Evolutionary conservation across 2,329 filamentous ascomycete genomes (phyloP), one percentile per base, ranked within the genome.

Genomic region (Trichoderma cornu-damae): DNA sequence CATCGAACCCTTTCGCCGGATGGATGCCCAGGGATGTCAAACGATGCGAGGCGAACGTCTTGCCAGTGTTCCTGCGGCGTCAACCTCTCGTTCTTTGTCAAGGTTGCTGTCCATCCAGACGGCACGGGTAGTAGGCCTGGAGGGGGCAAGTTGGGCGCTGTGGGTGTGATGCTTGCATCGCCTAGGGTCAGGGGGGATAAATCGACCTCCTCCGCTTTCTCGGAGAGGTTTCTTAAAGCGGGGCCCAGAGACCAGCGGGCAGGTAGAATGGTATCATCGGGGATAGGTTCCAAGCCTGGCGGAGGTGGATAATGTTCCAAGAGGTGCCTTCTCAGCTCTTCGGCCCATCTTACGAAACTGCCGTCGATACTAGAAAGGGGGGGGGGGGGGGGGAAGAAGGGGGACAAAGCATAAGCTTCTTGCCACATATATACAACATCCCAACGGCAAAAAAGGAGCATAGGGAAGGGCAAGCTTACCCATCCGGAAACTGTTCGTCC

Each of bases 401-500:
- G 18, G 22, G 30, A 8, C 9, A 16, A 9, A 18, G 34, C 16
- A 30, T 34, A 6, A 50, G 50, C 6, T 30, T 35, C 22, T 11
- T 28, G 30, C 11, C 2, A 16, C 6, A 6, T 30, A n/a, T n/a
- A n/a, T n/a, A n/a, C n/a, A n/a, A n/a, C n/a, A n/a, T n/a, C n/a
- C n/a, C n/a, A n/a, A n/a, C 9, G 28, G 9, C 28, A 6, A 30
- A 30, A 30, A 30, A 30, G 5, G 2, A 6, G 28, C 3, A 2
- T 30, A 9, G 12, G 2, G 6, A 9, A n/a, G 28, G 12, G 2
- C 6, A 9, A n/a, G 75, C 81, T 64, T 75, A 94, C 86, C 93
- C 92, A 73, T 97, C 92, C 24, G 90, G 84, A 75, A 96, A 91
- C 69, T 95, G 90, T 65, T 96, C 92, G 68, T 99, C 94, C 20